Conservation (phyloP, 1,284 basidiomycete genomes). For the Dichomitus squalens region DNA sequence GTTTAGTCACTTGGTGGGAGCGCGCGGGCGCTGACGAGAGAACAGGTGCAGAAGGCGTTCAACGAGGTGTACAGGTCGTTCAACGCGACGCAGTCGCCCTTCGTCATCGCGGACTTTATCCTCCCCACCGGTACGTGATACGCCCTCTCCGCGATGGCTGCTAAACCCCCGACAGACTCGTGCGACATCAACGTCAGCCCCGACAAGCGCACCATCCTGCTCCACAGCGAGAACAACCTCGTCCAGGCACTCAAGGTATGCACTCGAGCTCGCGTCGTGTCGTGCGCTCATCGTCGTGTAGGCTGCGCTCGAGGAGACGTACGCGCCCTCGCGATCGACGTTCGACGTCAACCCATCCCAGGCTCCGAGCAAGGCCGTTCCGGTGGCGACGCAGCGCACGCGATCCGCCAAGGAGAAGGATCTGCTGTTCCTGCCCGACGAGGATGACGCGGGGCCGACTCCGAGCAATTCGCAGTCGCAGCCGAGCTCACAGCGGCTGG, state of each 20-base stretch:
- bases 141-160: neutral
- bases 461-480: neutral
- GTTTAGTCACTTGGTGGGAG: neutral
- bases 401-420: neutral
- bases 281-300: slow-evolving; percentile 26
- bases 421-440: slow-evolving; percentile 16
- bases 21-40: neutral
- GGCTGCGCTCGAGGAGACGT: slow-evolving; percentile 62
- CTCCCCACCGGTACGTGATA: slow-evolving; percentile 73
- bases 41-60: slow-evolving; percentile 79
- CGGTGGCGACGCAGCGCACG: neutral
- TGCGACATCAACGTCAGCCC: slow-evolving; percentile 97
- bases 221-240: slow-evolving; percentile 88
- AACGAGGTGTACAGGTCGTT: slow-evolving; percentile 91
- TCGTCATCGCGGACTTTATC: slow-evolving; percentile 83
- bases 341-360: slow-evolving; percentile 52
- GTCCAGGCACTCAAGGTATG: slow-evolving; percentile 78
- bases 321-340: slow-evolving; percentile 69
- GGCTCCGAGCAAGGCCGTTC: slow-evolving; percentile 1
- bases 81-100: slow-evolving; percentile 80
- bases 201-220: slow-evolving; percentile 93
- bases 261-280: neutral
- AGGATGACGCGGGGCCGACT: neutral
- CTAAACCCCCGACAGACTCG: slow-evolving; percentile 51
- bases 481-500: neutral